Conservation (phyloP, 2,329 filamentous ascomycete genomes). For the Trichoderma hamatum region DNA sequence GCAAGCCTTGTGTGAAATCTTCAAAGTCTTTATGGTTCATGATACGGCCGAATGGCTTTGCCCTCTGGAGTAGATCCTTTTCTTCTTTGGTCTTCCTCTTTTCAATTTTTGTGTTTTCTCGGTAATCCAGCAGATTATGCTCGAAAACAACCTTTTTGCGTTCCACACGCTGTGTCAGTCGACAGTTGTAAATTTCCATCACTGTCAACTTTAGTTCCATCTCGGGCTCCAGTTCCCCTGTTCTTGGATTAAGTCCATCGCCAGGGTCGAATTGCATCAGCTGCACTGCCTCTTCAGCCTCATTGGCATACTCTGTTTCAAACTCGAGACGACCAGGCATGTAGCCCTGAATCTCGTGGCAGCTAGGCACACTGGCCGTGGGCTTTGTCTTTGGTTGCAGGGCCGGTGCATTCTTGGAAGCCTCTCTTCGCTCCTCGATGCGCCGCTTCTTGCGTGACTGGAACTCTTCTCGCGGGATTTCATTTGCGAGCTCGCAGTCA, state of each 20-base stretch:
- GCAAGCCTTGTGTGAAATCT: conserved; percentile 77
- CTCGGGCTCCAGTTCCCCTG: conserved; percentile 87
- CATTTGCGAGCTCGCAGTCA: conserved; percentile 76
- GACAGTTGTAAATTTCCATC: conserved; percentile 96
- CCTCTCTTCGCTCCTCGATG: conserved; percentile 89
- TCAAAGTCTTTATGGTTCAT: conserved; percentile 95
- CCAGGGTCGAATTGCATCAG: conserved; percentile 98
- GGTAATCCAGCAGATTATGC: conserved; percentile 89
- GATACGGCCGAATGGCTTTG: conserved; percentile 94
- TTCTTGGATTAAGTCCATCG: conserved; percentile 83
- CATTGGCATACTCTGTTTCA: conserved; percentile 96
- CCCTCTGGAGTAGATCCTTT: conserved; percentile 84
- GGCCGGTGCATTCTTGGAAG: conserved; percentile 79
- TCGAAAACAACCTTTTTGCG: conserved; percentile 97
- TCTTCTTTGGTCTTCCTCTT: conserved; percentile 98
- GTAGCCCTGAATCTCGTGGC: conserved; percentile 97
- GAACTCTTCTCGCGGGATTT: conserved; percentile 88
- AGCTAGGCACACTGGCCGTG: conserved; percentile 90
- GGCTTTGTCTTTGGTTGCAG: conserved; percentile 92
- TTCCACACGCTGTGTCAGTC: conserved; percentile 86
- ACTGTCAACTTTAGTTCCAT: conserved; percentile 97
- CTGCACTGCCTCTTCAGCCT: conserved; percentile 96
- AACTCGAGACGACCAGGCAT: conserved; percentile 98
- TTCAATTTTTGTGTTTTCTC: conserved; percentile 84
- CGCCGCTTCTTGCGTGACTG: conserved; percentile 89